These are phyloP conservation scores for Ustilago lituana DNA, from an alignment of 1,284 basidiomycete species.

Conservation along the genomic window DNA sequence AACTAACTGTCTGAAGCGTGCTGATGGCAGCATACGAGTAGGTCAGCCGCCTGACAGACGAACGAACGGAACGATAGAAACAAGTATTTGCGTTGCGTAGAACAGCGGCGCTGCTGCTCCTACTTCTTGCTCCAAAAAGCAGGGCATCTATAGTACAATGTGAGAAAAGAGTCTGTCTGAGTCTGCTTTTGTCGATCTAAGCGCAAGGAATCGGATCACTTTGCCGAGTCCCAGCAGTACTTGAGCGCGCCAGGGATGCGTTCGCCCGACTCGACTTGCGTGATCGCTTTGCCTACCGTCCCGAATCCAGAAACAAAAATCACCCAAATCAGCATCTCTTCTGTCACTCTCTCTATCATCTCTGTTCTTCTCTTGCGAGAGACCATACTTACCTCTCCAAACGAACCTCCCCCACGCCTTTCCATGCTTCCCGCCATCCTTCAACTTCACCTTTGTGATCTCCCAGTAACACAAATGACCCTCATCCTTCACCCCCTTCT, in stretches of 20 bases:
- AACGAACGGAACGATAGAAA: too few relatives aligned
- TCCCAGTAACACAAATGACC: slow-evolving; percentile 50
- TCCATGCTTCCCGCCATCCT: slow-evolving; percentile 52
- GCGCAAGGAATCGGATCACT: slow-evolving; percentile 14
- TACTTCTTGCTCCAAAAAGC: too few relatives aligned
- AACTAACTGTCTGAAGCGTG: too few relatives aligned
- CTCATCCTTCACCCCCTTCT: slow-evolving; percentile 8
- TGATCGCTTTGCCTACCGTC: slow-evolving; percentile 52
- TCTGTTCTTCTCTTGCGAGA: neutral
- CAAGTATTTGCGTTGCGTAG: too few relatives aligned
- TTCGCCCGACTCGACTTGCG: slow-evolving; percentile 25
- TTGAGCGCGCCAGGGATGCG: slow-evolving; percentile 52
- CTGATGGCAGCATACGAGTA: too few relatives aligned
- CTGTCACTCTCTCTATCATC: neutral
- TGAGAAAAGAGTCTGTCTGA: too few relatives aligned
- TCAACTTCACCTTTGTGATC: slow-evolving; percentile 48
- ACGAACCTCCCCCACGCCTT: slow-evolving; percentile 54
- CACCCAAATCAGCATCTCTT: slow-evolving; percentile 1
- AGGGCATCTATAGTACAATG: slow-evolving; percentile 31
- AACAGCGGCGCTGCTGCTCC: too few relatives aligned
- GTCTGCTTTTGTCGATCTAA: too few relatives aligned
- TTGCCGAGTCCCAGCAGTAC: slow-evolving; percentile 43
- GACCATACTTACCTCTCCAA: slow-evolving; percentile 53
- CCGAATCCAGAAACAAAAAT: neutral
- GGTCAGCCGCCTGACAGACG: too few relatives aligned